Evolutionary conservation across 352 stramenopile genomes (phyloP), one percentile per base, ranked within the genome.

Genomic region (Pythium oligandrum): DNA sequence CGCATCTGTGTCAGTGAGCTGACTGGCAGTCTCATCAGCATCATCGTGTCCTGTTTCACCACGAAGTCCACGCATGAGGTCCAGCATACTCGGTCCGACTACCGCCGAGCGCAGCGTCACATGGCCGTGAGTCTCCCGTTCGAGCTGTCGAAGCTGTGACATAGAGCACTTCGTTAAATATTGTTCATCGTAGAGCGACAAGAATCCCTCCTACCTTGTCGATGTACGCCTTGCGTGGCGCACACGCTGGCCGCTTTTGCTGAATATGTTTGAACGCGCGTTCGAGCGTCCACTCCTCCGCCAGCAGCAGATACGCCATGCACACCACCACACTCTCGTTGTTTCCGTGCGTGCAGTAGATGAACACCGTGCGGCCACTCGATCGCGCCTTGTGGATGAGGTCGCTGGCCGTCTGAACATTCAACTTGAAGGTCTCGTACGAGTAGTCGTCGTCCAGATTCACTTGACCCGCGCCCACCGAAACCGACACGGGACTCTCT

Each of bases 321-420:
- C 78, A 88, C 11, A 85, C 71, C 4, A 88, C 75, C 11, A 68
- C 73, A 40, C 78, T 78, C 55, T 88, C 78, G 57, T 88, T 88
- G 50, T 77, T 86, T 44, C 78, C 78, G 34, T 86, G 72, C 11
- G 78, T 88, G 54, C 78, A 88, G 49, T 78, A 85, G n/a, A 88
- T 70, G 39, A 88, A 80, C 0, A 86, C 70, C 9, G 70, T 86
- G 51, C 75, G 75, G 32, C 66, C 62, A 33, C 75, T 59, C 6
- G 66, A 55, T 0, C 58, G 52, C 12, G 75, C 78, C 12, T 50
- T 52, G 38, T 61, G 62, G 33, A 88, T 72, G 63, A 80, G 68
- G 8, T 76, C 64, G 47, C 80, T 86, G 32, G 71, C 71, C 32
- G 53, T 46, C 42, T 40, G 61, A 37, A 85, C 44, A 54, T 59